Evolutionary conservation across 768 basidiomycete genomes (phyloP).

Genomic region (Trametes punicea): DNA sequence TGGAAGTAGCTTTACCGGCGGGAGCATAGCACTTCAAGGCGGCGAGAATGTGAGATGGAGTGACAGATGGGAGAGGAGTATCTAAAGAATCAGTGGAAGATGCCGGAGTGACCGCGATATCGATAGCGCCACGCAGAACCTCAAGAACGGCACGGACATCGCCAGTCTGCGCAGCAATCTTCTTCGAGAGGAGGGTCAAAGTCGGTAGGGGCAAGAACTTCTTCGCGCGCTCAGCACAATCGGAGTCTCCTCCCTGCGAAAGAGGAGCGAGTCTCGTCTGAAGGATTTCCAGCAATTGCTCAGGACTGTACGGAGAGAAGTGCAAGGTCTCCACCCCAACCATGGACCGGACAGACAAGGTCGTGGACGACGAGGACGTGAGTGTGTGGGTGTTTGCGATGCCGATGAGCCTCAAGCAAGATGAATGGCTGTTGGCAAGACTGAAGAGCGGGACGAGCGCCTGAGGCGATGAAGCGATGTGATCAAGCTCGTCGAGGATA

Average conservation of each 20-base stretch:
- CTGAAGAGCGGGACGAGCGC: conserved; percentile 63
- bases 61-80: conserved; percentile 42
- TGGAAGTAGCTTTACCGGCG: conserved; percentile 22
- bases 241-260: conserved; percentile 28
- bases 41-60: conserved; percentile 64
- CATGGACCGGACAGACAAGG: conserved; percentile 32
- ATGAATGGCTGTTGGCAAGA: conserved; percentile 52
- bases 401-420: conserved; percentile 66
- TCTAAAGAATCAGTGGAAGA: conserved; percentile 20
- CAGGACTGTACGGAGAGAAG: conserved; percentile 74
- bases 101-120: conserved; percentile 44
- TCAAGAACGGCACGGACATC: conserved; percentile 81
- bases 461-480: conserved; percentile 61
- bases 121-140: conserved; percentile 77
- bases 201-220: conserved; percentile 63
- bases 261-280: conserved; percentile 58
- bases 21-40: conserved; percentile 70
- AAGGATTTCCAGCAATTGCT: conserved; percentile 68
- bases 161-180: conserved; percentile 76
- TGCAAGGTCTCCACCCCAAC: conserved; percentile 59
- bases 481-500: conserved; percentile 85
- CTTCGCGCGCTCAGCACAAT: conserved; percentile 28
- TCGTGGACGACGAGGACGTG: conserved; percentile 47
- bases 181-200: conserved; percentile 71
- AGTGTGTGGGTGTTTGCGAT: conserved; percentile 91